Conservation (phyloP, 441 rosid species). For the Populus hybrid region DNA sequence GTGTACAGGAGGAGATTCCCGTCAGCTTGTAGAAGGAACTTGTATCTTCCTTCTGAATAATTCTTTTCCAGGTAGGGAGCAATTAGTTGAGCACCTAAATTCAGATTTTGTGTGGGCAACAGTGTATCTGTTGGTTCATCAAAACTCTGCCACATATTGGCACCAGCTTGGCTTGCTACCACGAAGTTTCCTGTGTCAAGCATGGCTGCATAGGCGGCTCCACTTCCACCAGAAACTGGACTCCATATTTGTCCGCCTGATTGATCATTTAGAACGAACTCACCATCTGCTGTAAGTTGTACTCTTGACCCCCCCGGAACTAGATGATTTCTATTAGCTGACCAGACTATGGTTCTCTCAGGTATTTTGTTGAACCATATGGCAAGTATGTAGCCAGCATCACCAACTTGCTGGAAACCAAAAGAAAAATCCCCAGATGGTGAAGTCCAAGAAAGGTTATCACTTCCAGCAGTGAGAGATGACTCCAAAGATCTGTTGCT, state of each 20-base stretch:
- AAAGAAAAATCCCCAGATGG: slow-evolving; percentile 36
- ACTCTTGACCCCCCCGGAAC: slow-evolving; percentile 11
- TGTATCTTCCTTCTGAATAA: slow-evolving; percentile 34
- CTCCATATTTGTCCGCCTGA: slow-evolving; percentile 26
- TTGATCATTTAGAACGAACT: slow-evolving; percentile 23
- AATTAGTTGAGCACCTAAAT: too few species aligned
- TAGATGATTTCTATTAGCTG: background rate
- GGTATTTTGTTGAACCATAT: slow-evolving; percentile 22
- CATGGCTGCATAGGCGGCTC: too few species aligned
- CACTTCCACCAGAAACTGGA: too few species aligned
- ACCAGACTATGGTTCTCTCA: slow-evolving; percentile 1
- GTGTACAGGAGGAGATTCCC: slow-evolving; percentile 22
- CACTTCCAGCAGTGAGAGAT: too few species aligned
- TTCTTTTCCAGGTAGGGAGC: background rate
- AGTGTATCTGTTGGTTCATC: too few species aligned
- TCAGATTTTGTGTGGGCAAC: too few species aligned
- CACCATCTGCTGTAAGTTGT: background rate
- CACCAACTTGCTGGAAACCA: slow-evolving; percentile 7
- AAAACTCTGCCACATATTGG: too few species aligned
- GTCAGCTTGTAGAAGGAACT: slow-evolving; percentile 7
- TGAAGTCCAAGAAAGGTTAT: too few species aligned
- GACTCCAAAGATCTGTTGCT: background rate
- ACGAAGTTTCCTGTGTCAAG: too few species aligned
- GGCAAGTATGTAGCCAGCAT: slow-evolving; percentile 17
- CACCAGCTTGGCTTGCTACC: too few species aligned